Percentiles rank a stretch among this genome's conserved stretches.
These are phyloP conservation scores for Alisma plantagoaquatica DNA, from an alignment of 106 monocot species.

Conservation along the genomic window DNA sequence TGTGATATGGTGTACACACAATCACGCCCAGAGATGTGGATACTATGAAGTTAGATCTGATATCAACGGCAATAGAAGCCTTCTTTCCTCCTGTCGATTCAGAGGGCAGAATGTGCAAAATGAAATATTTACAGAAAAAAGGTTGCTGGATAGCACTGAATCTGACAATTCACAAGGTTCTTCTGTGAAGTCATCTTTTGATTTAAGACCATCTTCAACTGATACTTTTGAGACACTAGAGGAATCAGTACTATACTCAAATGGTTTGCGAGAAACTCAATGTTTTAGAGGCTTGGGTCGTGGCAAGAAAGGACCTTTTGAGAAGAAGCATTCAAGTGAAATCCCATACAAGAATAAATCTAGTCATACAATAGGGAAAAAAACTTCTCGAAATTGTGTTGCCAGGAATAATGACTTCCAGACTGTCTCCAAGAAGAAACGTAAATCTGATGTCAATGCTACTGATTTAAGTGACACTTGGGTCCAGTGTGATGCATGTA, in stretches of 20 bases:
- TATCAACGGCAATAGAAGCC: conserved; percentile 13
- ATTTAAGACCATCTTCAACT: neutral
- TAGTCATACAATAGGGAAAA: no score
- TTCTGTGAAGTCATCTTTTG: conserved; percentile 5
- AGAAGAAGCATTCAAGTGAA: no score
- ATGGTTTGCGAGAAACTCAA: conserved; percentile 17
- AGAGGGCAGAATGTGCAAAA: no score
- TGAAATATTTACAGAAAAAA: no score
- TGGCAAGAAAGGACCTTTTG: conserved; percentile 43
- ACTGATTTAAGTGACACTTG: conserved; percentile 57
- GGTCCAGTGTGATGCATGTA: conserved; percentile 97
- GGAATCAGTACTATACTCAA: conserved; percentile 14
- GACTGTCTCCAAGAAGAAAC: conserved; percentile 19
- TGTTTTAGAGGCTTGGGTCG: conserved; percentile 18
- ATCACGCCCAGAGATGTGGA: conserved; percentile 42
- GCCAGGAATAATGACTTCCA: no score
- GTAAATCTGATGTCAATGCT: conserved; percentile 12
- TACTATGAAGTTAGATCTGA: conserved; percentile 73
- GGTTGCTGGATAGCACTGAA: no score
- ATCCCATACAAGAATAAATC: no score
- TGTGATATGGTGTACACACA: conserved; percentile 69
- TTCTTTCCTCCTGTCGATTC: no score
- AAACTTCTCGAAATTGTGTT: no score
- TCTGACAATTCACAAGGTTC: conserved; percentile 5
- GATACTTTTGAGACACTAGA: conserved; percentile 13